A percentile compares a stretch with the other conserved stretches of the same genome.
Conservation (phyloP, 768 basidiomycete species). For the Russula dissimulans region DNA sequence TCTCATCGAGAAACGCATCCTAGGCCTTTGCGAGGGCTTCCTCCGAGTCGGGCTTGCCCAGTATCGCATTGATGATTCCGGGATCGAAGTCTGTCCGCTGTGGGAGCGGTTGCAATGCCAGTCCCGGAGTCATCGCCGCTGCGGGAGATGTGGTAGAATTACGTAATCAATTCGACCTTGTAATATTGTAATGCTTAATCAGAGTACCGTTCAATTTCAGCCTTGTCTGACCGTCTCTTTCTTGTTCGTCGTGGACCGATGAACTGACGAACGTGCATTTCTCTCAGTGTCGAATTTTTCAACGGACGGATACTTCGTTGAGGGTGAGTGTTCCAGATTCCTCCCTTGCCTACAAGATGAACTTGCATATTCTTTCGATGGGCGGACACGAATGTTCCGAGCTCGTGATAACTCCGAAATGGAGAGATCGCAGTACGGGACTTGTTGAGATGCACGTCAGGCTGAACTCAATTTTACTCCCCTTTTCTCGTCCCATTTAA, state of each 20-base stretch:
- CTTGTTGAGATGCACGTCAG: conserved; percentile 76
- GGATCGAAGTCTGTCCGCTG: conserved; percentile 57
- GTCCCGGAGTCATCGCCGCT: conserved; percentile 26
- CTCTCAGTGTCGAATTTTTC: neutral
- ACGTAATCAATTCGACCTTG: too few relatives aligned
- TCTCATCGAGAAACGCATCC: conserved; percentile 45
- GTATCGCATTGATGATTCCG: conserved; percentile 73
- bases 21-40: conserved; percentile 59
- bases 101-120: conserved; percentile 26
- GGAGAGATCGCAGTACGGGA: conserved; percentile 48
- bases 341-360: conserved; percentile 40
- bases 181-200: too few relatives aligned
- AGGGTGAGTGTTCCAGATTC: neutral
- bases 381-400: conserved; percentile 69
- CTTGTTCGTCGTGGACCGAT: neutral
- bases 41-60: conserved; percentile 77
- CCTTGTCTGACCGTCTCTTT: conserved; percentile 66
- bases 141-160: conserved; percentile 59
- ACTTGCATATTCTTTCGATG: conserved; percentile 56
- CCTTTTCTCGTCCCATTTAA: too few relatives aligned
- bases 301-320: neutral
- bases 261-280: conserved; percentile 12
- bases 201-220: conserved; percentile 72
- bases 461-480: conserved; percentile 35
- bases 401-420: conserved; percentile 27